Percentiles rank a stretch among this genome's conserved stretches.
phyloP scores from a whole-genome alignment of 73 alveolate genomes.

The Chromera velia region DNA sequence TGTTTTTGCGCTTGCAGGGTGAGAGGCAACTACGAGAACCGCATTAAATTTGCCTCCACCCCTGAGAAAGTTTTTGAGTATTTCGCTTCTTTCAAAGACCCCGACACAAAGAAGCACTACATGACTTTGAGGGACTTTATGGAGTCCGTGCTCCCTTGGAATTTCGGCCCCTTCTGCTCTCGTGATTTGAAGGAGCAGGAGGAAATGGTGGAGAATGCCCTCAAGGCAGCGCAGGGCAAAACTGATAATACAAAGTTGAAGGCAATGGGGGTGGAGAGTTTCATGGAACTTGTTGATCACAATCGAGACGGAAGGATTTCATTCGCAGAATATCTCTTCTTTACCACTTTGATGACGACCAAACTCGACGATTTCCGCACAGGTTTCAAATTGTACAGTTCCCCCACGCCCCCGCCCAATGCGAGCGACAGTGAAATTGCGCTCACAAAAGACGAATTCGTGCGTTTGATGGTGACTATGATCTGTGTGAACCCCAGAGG shows the following conservation, averaged over 20 bases:
- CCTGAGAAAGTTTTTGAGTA: slow-evolving; percentile 71
- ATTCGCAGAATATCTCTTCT: slow-evolving; percentile 67
- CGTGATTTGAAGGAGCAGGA: too few species aligned
- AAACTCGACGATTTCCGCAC: too few species aligned
- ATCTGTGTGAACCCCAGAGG: too few species aligned
- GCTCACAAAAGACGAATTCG: too few species aligned
- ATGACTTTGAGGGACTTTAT: slow-evolving; percentile 61
- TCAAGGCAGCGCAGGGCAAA: slow-evolving; percentile 22
- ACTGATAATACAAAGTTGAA: slow-evolving; percentile 46
- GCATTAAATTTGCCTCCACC: slow-evolving; percentile 55
- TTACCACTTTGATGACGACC: slow-evolving; percentile 54
- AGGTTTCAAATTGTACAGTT: too few species aligned
- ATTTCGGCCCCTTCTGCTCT: too few species aligned
- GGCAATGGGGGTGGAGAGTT: slow-evolving; percentile 32
- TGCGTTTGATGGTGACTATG: too few species aligned
- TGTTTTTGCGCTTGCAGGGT: too few species aligned
- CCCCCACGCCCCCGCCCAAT: too few species aligned
- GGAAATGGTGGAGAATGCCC: too few species aligned
- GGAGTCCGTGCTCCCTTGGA: slow-evolving; percentile 57
- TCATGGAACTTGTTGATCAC: slow-evolving; percentile 49
- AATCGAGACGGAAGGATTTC: slow-evolving; percentile 52
- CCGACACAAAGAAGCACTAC: slow-evolving; percentile 31
- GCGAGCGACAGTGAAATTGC: too few species aligned
- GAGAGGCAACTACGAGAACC: slow-evolving; percentile 67
- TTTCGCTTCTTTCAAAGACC: slow-evolving; percentile 55